Percentiles rank a stretch among this genome's conserved stretches.
phyloP scores from a whole-genome alignment of 352 stramenopile species.

The Pythium coloratum region DNA sequence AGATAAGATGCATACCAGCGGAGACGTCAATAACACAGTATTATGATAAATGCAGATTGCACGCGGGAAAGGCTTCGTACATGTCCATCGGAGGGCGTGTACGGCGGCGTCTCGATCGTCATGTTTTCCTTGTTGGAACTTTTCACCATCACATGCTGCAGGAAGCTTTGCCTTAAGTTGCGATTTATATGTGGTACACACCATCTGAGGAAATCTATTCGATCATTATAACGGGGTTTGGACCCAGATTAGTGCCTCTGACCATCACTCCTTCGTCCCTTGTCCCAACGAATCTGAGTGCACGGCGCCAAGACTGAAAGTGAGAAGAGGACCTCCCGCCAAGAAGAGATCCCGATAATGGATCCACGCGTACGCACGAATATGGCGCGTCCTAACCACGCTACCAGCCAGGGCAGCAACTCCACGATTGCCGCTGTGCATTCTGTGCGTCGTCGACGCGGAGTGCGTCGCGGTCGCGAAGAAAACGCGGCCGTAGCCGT shows the following conservation, averaged over 20 bases:
- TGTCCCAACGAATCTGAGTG: background rate
- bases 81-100: constrained; percentile 19
- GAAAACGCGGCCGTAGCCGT: constrained; percentile 30
- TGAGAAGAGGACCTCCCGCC: background rate
- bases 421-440: background rate
- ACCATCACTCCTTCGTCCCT: background rate
- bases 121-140: background rate
- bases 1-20: background rate
- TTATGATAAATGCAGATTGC: background rate
- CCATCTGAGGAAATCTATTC: background rate
- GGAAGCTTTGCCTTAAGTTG: background rate
- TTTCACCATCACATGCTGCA: background rate
- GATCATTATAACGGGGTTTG: background rate
- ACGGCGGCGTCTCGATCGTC: constrained; percentile 12
- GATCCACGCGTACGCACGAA: background rate
- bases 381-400: background rate
- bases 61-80: constrained; percentile 7
- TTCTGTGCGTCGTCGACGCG: constrained; percentile 22
- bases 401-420: background rate
- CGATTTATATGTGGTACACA: constrained; percentile 1
- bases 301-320: background rate
- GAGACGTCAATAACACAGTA: background rate
- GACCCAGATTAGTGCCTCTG: background rate
- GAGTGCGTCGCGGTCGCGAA: constrained; percentile 52
- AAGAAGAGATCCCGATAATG: background rate